Evolutionary conservation across 148 eudicot genomes (phyloP), one percentile per base, ranked within the genome.

Genomic region (Cornus kousa): DNA sequence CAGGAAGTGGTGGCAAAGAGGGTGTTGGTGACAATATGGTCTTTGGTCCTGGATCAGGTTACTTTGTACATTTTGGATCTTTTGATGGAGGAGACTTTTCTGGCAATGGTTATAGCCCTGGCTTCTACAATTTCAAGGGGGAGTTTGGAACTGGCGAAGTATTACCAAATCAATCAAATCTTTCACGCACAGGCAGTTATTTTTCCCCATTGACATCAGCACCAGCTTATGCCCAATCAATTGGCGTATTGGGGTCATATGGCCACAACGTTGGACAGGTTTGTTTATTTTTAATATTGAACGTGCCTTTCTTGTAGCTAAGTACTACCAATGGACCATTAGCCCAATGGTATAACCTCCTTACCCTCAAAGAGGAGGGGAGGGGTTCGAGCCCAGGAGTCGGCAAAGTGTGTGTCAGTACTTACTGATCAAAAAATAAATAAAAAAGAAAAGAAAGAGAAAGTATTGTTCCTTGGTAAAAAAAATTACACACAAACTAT

Each of bases 251-350:
- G 85, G 97, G 98, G 72, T 88, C 99, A 35, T 94, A 87, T 88
- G 98, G 94, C 80, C 93, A 89, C 35, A 89, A 84, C 57, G 76
- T 82, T 79, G 91, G 89, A 78, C 99, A 97, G 99, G 99, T 97
- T 82, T n/a, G 87, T 82, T 68, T 76, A 4, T 10, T 67, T 64
- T 48, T 32, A 20, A 67, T 75, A 70, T 82, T 19, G 60, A 48
- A 67, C 33, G n/a, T 37, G n/a, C 59, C n/a, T 33, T 57, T 62
- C 66, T 17, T 7, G 23, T 62, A 17, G 23, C 65, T 17, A 10
- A 60, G 65, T 17, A 60, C 20, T 60, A 4, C 7, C 7, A 4
- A 39, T 39, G 5, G 43, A 7, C 7, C 5, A 39, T 39, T 39
- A 28, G 28, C 28, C 28, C 28, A 28, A 28, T 39, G 59, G 5